phyloP scores from a whole-genome alignment of 202 grass and related monocot genomes.

The Carex sylvatica region DNA sequence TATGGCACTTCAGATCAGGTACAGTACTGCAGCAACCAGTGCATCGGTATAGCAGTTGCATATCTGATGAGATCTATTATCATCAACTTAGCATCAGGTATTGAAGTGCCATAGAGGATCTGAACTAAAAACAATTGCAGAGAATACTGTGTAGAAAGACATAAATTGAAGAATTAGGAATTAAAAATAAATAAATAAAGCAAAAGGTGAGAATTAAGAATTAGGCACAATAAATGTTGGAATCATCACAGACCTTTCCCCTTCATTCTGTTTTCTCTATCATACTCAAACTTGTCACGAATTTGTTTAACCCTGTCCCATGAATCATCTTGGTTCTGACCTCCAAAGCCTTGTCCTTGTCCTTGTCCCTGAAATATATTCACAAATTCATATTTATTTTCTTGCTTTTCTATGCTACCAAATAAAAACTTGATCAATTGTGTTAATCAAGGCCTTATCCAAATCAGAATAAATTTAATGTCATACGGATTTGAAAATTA shows the following conservation, averaged over 20 bases:
- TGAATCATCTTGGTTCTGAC: constrained; percentile 48
- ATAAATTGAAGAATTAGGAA: neutral
- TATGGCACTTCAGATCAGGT: neutral
- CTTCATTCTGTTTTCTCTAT: constrained; percentile 84
- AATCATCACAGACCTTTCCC: constrained; percentile 58
- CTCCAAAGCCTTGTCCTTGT: constrained; percentile 32
- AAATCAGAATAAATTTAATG: neutral
- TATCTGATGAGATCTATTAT: constrained; percentile 4
- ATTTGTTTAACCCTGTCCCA: constrained; percentile 93
- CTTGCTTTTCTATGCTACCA: neutral
- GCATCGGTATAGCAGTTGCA: neutral
- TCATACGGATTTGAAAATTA: neutral
- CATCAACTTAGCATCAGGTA: neutral
- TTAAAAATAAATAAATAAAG: neutral
- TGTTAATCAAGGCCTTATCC: neutral
- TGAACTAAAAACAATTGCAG: neutral
- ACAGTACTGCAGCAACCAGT: neutral
- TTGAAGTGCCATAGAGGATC: neutral
- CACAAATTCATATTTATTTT: neutral
- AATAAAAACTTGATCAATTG: neutral
- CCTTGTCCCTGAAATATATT: constrained; percentile 48
- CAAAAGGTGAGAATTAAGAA: neutral
- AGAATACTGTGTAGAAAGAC: neutral
- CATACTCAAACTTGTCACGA: constrained; percentile 97
- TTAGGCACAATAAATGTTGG: neutral